Percentiles rank a stretch among this genome's conserved stretches.
phyloP scores from a whole-genome alignment of 225 moss, liverwort and hornwort species.

The Sphagnum contortum region DNA sequence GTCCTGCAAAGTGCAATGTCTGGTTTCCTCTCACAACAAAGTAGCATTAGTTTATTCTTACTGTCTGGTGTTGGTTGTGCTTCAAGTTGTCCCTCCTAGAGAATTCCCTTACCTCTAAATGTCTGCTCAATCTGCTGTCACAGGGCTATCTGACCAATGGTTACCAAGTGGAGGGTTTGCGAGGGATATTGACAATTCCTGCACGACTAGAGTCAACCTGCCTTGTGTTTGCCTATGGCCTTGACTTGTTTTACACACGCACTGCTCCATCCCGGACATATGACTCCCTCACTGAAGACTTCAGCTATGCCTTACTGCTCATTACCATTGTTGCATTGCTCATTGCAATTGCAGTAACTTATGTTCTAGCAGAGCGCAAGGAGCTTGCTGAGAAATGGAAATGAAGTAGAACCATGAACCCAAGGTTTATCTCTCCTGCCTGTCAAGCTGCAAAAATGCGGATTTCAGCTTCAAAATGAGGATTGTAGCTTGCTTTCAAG shows the following conservation, averaged over 20 bases:
- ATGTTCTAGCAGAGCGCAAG: conserved; percentile 76
- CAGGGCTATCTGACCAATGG: conserved; percentile 81
- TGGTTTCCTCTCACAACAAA: no score
- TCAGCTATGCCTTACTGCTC: conserved; percentile 86
- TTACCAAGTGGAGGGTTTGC: conserved; percentile 78
- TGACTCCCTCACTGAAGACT: conserved; percentile 92
- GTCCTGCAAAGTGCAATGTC: no score
- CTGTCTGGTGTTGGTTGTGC: no score
- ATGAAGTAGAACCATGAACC: conserved; percentile 13
- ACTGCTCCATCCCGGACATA: conserved; percentile 88
- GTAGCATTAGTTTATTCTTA: no score
- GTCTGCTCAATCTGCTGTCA: no score
- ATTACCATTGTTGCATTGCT: conserved; percentile 79
- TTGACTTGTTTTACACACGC: conserved; percentile 80
- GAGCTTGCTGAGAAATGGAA: conserved; percentile 94
- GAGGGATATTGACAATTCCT: conserved; percentile 75
- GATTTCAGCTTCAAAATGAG: no score
- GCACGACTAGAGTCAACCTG: conserved; percentile 85
- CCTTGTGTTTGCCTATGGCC: conserved; percentile 79
- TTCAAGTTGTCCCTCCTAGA: no score
- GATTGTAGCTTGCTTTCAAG: no score
- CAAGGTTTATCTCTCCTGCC: no score
- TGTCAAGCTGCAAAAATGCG: no score
- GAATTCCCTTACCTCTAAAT: no score
- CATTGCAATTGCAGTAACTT: conserved; percentile 78